phyloP scores from a whole-genome alignment of 768 basidiomycete genomes.

The Naematelia encephala region DNA sequence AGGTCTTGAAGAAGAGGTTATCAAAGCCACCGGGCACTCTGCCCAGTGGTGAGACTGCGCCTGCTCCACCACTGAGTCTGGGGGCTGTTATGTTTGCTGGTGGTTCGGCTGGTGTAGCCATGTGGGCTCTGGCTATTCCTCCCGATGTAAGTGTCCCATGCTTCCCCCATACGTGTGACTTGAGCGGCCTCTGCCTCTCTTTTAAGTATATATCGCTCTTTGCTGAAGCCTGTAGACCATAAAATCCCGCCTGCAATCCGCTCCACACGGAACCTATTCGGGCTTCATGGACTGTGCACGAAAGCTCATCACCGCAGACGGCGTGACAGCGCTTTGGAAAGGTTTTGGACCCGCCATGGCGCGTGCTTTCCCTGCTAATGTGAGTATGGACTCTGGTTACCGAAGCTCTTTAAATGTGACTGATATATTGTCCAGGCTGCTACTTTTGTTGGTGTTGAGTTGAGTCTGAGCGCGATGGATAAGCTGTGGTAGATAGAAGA shows the following conservation, averaged over 20 bases:
- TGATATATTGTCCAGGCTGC: conserved; percentile 25
- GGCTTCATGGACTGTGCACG: conserved; percentile 88
- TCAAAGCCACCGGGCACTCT: conserved; percentile 52
- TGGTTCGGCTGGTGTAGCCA: conserved; percentile 90
- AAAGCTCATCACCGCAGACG: conserved; percentile 87
- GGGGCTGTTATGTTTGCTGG: conserved; percentile 85
- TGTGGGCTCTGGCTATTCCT: conserved; percentile 97
- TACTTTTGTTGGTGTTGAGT: conserved; percentile 74
- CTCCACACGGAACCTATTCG: conserved; percentile 94
- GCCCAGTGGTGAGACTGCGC: conserved; percentile 54
- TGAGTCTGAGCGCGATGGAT: conserved; percentile 79
- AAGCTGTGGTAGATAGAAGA: conserved; percentile 59
- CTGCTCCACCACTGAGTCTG: conserved; percentile 76
- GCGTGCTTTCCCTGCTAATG: conserved; percentile 95
- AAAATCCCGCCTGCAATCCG: conserved; percentile 93
- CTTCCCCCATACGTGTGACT: background rate
- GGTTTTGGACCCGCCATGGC: conserved; percentile 95
- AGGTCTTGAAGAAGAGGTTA: conserved; percentile 81
- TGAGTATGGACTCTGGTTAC: conserved; percentile 57
- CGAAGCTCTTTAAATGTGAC: background rate
- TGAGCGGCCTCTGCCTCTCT: no score
- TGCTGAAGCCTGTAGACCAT: conserved; percentile 62
- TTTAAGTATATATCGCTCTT: background rate
- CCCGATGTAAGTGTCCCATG: conserved; percentile 68
- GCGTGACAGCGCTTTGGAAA: conserved; percentile 84